Conservation (phyloP, 2,329 filamentous ascomycete species). For the Trichoderma atroviride region DNA sequence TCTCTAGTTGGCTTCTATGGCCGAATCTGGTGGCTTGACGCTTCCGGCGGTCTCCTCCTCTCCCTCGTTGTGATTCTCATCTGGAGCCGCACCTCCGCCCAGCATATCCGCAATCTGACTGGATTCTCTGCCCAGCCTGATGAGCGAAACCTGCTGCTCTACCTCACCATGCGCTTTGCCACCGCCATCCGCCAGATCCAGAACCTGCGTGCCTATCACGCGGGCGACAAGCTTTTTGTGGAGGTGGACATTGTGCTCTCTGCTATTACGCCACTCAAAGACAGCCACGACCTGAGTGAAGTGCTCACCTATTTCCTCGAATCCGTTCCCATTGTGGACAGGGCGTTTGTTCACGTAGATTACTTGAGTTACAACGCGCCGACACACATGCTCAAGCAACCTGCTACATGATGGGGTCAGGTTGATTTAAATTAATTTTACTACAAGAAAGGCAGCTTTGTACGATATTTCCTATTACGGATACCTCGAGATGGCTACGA, state of each 20-base stretch:
- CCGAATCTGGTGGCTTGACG: conserved; percentile 82
- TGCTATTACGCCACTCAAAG: conserved; percentile 71
- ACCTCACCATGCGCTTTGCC: conserved; percentile 92
- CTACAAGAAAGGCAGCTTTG: not conserved
- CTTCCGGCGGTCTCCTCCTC: conserved; percentile 76
- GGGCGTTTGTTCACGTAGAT: conserved; percentile 70
- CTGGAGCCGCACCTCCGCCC: conserved; percentile 72
- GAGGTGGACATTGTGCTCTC: conserved; percentile 82
- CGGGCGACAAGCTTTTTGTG: conserved; percentile 82
- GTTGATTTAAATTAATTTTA: not conserved
- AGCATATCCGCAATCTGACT: conserved; percentile 79
- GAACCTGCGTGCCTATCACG: conserved; percentile 81
- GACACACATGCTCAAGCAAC: conserved; percentile 56
- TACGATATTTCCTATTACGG: not conserved
- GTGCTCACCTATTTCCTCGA: conserved; percentile 82
- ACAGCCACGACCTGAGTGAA: conserved; percentile 79
- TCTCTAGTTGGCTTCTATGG: conserved; percentile 68
- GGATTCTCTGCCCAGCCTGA: conserved; percentile 79
- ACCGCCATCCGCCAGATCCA: conserved; percentile 85
- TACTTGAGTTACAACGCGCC: conserved; percentile 65
- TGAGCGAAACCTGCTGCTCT: conserved; percentile 82
- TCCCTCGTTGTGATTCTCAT: conserved; percentile 78
- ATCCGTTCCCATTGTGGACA: conserved; percentile 76
- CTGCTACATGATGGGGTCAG: conserved; percentile 24
- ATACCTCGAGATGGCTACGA: not conserved